Base-by-base conservation (phyloP, 164 flowering plant species). In the Magnolia kwangsiensis region DNA sequence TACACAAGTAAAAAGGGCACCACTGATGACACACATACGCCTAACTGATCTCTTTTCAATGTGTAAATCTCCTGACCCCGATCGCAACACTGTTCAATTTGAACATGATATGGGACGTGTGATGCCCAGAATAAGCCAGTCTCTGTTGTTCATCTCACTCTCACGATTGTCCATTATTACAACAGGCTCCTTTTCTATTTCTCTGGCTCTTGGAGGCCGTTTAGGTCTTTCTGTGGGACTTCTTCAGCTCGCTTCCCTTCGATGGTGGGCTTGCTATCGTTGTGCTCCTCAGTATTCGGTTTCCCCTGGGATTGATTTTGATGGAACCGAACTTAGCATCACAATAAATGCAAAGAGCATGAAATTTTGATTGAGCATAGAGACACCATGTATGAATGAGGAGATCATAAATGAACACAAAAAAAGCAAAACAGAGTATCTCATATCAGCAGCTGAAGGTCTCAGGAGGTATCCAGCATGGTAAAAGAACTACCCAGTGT, bases 301-400 rank as follows among this genome's bases (percentile, higher is more conserved):
- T 88, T 87, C 24, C 83, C 85, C 89, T 88, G 84, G 9, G 8
- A 31, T 76, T 68, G 51, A 37, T 63, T 27, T 27, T 24, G 27
- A 55, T 50, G n/a, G 45, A 67, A 51, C 19, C 51, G 7, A 67
- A 63, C 20, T 16, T 11, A 63, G 31, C 50, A 50, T 69, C 20
- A 20, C 51, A 59, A 75, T 13, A 69, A 23, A 55, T 55, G n/a
- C 37, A 69, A 68, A 7, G 3, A 14, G 11, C 18, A 29, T 68
- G 50, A 37, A 68, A 18, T 37, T 11, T 68, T 2, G 21, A 66
- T 13, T n/a, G 11, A 5, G 69, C 2, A 20, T 29, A 2, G 69
- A 66, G 50, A 27, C 14, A 29, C 14, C 8, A 18, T 13, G 51
- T 29, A 68, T 7, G 4, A 37, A 37, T 37, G 45, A 37, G 45